These are phyloP conservation scores for Inosperma sp. DNA, from an alignment of 768 basidiomycete species.

Conservation along the genomic window DNA sequence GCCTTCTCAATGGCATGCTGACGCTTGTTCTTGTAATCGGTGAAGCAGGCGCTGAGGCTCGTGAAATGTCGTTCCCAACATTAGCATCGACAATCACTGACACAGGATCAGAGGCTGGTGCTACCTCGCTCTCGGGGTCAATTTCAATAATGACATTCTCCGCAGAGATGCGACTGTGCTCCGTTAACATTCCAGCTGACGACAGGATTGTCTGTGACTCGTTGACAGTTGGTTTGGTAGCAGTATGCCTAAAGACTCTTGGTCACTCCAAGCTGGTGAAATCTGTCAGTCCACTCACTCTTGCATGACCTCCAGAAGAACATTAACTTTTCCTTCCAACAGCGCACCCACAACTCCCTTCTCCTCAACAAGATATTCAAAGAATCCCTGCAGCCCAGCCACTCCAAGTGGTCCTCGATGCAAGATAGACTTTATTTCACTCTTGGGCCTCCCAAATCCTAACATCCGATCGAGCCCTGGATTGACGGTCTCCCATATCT, in stretches of 20 bases:
- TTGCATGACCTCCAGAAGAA: neutral
- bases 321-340: slow-evolving; percentile 5
- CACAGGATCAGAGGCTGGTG: neutral
- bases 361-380: slow-evolving; percentile 2
- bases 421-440: neutral
- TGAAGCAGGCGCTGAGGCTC: neutral
- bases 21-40: too few species aligned
- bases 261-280: too few species aligned
- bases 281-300: neutral
- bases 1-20: neutral
- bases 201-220: too few species aligned
- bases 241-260: too few species aligned
- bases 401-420: neutral
- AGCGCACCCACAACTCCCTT: neutral
- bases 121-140: neutral
- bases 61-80: neutral
- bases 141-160: too few species aligned
- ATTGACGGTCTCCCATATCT: slow-evolving; percentile 12
- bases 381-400: neutral
- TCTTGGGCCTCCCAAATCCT: neutral
- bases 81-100: neutral
- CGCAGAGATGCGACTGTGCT: too few species aligned
- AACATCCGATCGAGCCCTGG: neutral
- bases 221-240: too few species aligned
- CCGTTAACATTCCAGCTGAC: too few species aligned